phyloP scores from a whole-genome alignment of 768 basidiomycete genomes.

The Goffeauzyma gilvescens region DNA sequence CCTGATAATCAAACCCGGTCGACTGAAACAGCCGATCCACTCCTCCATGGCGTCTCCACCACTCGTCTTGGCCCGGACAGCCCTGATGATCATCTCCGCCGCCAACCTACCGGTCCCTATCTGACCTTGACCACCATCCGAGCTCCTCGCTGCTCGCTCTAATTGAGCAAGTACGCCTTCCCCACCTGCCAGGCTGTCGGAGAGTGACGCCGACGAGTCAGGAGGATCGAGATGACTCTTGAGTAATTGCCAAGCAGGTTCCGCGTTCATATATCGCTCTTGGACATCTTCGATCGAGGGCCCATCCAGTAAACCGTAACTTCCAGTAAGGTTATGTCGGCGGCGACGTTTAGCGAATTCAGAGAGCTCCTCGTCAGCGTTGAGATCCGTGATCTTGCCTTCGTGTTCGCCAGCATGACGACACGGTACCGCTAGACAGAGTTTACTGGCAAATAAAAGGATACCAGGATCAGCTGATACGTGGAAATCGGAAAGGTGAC shows the following conservation, averaged over 20 bases:
- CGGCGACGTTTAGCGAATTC: no score
- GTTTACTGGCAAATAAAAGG: slow-evolving; percentile 26
- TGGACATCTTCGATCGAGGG: no score
- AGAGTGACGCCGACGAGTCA: not conserved
- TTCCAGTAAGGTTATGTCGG: no score
- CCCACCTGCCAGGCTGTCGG: not conserved
- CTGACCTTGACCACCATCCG: slow-evolving; percentile 27
- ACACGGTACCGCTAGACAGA: slow-evolving; percentile 28
- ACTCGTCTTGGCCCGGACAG: slow-evolving; percentile 1
- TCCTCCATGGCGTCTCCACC: not conserved
- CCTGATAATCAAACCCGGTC: slow-evolving; percentile 25
- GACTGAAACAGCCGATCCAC: slow-evolving; percentile 25
- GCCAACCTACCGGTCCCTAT: slow-evolving; percentile 30
- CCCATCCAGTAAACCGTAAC: no score
- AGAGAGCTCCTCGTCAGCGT: no score
- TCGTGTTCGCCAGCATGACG: slow-evolving; percentile 18
- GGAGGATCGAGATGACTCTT: slow-evolving; percentile 18
- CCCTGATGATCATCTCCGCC: slow-evolving; percentile 26
- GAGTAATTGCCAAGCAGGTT: slow-evolving; percentile 23
- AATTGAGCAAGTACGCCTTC: no score
- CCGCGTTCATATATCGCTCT: slow-evolving; percentile 22
- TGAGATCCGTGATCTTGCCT: no score
- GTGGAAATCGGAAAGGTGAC: slow-evolving; percentile 27
- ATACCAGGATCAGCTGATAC: slow-evolving; percentile 29
- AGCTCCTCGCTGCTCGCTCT: no score